phyloP scores from a whole-genome alignment of 2,329 filamentous ascomycete genomes.

The Colletotrichum neosansevieriae region DNA sequence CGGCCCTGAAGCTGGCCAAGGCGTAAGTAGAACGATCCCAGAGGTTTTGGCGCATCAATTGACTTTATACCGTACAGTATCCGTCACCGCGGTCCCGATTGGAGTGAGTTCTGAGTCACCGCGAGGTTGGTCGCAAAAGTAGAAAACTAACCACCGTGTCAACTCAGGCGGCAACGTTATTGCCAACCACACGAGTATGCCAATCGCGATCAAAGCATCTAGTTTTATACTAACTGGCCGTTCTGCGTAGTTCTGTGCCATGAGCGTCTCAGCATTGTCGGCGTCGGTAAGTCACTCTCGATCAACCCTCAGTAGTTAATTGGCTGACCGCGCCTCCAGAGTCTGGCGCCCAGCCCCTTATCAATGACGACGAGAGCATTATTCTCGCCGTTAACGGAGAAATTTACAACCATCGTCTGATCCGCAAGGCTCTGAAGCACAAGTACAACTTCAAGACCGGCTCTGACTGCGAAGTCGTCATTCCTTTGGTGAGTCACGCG shows the following conservation, averaged over 20 bases:
- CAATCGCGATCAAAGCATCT: neutral
- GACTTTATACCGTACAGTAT: slow-evolving; percentile 69
- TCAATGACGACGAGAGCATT: slow-evolving; percentile 89
- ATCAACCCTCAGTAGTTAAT: neutral
- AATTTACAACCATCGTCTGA: slow-evolving; percentile 98
- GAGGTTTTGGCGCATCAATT: slow-evolving; percentile 47
- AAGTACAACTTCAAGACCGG: slow-evolving; percentile 98
- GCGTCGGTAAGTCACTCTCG: slow-evolving; percentile 77
- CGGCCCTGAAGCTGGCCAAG: slow-evolving; percentile 92
- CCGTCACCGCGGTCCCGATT: slow-evolving; percentile 97
- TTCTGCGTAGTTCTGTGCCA: slow-evolving; percentile 83
- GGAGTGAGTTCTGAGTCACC: slow-evolving; percentile 77
- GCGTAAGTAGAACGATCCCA: slow-evolving; percentile 71
- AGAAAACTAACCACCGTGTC: slow-evolving; percentile 48
- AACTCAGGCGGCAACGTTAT: slow-evolving; percentile 84
- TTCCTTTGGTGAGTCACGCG: slow-evolving; percentile 80
- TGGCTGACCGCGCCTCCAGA: slow-evolving; percentile 64
- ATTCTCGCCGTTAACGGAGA: slow-evolving; percentile 98
- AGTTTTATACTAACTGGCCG: slow-evolving; percentile 45
- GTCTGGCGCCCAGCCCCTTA: slow-evolving; percentile 93
- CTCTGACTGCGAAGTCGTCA: slow-evolving; percentile 98
- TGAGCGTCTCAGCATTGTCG: slow-evolving; percentile 97
- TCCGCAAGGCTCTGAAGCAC: slow-evolving; percentile 86
- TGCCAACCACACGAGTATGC: slow-evolving; percentile 89
- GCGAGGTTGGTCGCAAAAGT: slow-evolving; percentile 25